These are phyloP conservation scores for Limonium bicolor DNA, from an alignment of 148 eudicot species.

Conservation along the genomic window DNA sequence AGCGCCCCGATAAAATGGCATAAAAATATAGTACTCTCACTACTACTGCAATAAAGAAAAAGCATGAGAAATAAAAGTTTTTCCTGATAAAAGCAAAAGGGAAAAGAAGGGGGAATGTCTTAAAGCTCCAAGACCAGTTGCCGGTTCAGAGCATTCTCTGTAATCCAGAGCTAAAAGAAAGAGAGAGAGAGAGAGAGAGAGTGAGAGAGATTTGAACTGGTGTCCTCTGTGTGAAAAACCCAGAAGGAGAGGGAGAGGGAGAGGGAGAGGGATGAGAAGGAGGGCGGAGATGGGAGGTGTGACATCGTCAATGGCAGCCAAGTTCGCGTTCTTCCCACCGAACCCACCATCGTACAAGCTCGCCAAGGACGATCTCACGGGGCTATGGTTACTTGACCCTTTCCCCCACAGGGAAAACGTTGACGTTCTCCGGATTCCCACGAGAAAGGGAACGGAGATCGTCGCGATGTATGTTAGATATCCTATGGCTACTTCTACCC, in stretches of 20 bases:
- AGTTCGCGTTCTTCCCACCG: slow-evolving; percentile 92
- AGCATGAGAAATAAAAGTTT: too few species aligned
- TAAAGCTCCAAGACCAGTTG: too few species aligned
- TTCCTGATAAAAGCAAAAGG: too few species aligned
- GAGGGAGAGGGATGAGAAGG: background rate
- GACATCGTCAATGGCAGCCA: slow-evolving; percentile 95
- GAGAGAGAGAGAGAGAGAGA: background rate
- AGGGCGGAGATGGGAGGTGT: slow-evolving; percentile 73
- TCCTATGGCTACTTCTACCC: slow-evolving; percentile 74
- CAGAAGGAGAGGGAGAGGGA: background rate
- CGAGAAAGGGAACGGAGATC: slow-evolving; percentile 55
- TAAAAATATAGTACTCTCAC: too few species aligned
- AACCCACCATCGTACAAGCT: slow-evolving; percentile 71
- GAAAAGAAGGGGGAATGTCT: too few species aligned
- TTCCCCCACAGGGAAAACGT: slow-evolving; percentile 90
- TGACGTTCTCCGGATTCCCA: slow-evolving; percentile 60
- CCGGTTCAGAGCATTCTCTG: too few species aligned
- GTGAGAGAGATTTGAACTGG: too few species aligned
- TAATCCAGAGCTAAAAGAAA: background rate
- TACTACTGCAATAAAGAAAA: too few species aligned
- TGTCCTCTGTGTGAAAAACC: too few species aligned
- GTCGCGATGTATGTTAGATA: slow-evolving; percentile 74
- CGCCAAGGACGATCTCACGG: slow-evolving; percentile 37
- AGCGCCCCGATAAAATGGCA: too few species aligned
- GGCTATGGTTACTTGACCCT: slow-evolving; percentile 38